These are phyloP conservation scores for Rhizoclosmatium hyalinum DNA, from an alignment of 371 early-diverging fungal species.

Conservation along the genomic window DNA sequence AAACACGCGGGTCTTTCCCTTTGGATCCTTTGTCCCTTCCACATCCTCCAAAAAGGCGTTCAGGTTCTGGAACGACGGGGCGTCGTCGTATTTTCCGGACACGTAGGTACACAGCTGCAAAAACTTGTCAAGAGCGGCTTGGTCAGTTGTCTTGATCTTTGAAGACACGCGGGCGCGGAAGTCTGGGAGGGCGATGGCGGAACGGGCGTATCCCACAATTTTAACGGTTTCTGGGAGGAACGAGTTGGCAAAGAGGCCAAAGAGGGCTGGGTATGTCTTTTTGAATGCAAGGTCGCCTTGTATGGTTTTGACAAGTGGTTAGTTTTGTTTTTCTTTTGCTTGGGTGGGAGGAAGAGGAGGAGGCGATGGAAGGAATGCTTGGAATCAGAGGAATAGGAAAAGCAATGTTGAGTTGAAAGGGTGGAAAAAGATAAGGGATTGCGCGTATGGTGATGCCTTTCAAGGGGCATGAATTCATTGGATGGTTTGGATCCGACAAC, in stretches of 20 bases:
- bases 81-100: slow-evolving; percentile 89
- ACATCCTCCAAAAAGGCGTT: slow-evolving; percentile 61
- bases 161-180: slow-evolving; percentile 79
- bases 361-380: too few species aligned
- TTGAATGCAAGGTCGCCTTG: slow-evolving; percentile 92
- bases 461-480: too few species aligned
- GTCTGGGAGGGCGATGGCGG: slow-evolving; percentile 74
- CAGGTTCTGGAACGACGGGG: slow-evolving; percentile 72
- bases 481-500: too few species aligned
- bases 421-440: too few species aligned
- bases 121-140: slow-evolving; percentile 71
- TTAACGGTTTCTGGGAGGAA: slow-evolving; percentile 77
- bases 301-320: background rate
- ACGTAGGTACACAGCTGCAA: slow-evolving; percentile 80
- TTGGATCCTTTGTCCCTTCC: slow-evolving; percentile 21
- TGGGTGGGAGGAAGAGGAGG: too few species aligned
- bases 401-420: too few species aligned
- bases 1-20: slow-evolving; percentile 71
- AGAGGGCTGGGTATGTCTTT: slow-evolving; percentile 98
- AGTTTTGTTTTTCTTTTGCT: background rate
- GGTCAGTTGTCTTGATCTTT: slow-evolving; percentile 72
- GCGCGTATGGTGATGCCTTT: too few species aligned
- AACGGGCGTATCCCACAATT: slow-evolving; percentile 97
- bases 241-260: slow-evolving; percentile 76
- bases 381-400: too few species aligned